Conservation (phyloP, 140 eudicot genomes). For the Senecio squalidus region DNA sequence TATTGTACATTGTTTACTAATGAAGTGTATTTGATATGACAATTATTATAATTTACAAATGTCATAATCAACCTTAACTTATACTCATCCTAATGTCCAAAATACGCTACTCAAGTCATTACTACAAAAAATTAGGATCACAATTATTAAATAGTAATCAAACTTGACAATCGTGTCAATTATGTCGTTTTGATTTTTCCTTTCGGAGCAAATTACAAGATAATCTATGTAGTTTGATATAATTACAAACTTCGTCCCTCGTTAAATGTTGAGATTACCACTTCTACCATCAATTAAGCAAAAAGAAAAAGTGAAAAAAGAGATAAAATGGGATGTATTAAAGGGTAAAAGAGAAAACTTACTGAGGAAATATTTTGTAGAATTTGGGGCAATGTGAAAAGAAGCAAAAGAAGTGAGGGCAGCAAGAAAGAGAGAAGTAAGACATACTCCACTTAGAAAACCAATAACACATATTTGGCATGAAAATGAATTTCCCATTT, state of each 20-base stretch:
- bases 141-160: too few species aligned
- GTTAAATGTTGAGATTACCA: background rate
- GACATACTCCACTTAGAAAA: slow-evolving; percentile 79
- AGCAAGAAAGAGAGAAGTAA: slow-evolving; percentile 82
- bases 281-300: background rate
- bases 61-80: slow-evolving; percentile 27
- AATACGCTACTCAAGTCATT: background rate
- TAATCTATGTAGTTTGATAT: too few species aligned
- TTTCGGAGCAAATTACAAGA: too few species aligned
- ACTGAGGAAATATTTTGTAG: slow-evolving; percentile 40
- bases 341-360: slow-evolving; percentile 23
- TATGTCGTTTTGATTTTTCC: too few species aligned
- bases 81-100: slow-evolving; percentile 11
- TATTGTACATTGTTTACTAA: slow-evolving; percentile 24
- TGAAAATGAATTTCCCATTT: slow-evolving; percentile 76
- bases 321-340: background rate
- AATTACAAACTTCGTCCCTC: too few species aligned
- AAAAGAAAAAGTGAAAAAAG: too few species aligned
- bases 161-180: too few species aligned
- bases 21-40: slow-evolving; percentile 1
- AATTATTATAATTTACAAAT: slow-evolving; percentile 14
- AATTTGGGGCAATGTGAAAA: slow-evolving; percentile 32
- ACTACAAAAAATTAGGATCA: too few species aligned
- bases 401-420: slow-evolving; percentile 78
- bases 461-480: slow-evolving; percentile 93